A percentile compares a stretch with the other conserved stretches of the same genome.
phyloP scores from a whole-genome alignment of 768 basidiomycete genomes.

The Mycena rebaudengoi region DNA sequence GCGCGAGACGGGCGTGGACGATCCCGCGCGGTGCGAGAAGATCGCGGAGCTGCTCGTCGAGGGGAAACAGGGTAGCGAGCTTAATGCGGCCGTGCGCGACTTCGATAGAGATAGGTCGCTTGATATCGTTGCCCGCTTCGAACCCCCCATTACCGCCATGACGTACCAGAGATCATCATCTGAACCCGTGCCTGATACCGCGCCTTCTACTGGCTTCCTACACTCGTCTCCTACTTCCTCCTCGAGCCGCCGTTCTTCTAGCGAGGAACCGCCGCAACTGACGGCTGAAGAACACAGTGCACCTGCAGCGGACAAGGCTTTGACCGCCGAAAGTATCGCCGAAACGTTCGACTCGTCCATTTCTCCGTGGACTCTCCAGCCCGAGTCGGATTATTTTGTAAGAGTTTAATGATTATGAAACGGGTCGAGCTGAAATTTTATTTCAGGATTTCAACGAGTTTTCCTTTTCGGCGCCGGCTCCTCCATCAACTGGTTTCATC shows the following conservation, averaged over 20 bases:
- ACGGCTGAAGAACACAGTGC: neutral
- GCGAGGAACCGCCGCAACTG: neutral
- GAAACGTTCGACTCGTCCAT: neutral
- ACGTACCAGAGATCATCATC: constrained; percentile 57
- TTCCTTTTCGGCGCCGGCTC: neutral
- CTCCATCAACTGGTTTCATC: neutral
- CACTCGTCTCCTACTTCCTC: neutral
- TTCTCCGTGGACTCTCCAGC: neutral
- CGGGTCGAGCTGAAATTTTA: neutral
- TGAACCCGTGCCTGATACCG: constrained; percentile 39
- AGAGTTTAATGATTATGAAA: neutral
- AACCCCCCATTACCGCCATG: constrained; percentile 56
- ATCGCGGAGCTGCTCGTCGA: constrained; percentile 72
- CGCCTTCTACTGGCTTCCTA: neutral
- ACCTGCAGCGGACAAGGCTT: neutral
- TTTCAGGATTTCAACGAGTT: neutral
- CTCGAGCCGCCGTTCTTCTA: neutral
- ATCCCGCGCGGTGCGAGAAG: constrained; percentile 67
- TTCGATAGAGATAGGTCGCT: constrained; percentile 57
- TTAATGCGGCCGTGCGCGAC: constrained; percentile 65
- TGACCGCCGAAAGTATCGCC: neutral
- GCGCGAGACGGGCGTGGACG: constrained; percentile 62
- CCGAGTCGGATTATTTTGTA: neutral
- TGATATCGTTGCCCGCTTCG: constrained; percentile 56
- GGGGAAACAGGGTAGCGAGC: constrained; percentile 66